phyloP scores from a whole-genome alignment of 495 filamentous ascomycete species.

The Ramalina intermedia region DNA sequence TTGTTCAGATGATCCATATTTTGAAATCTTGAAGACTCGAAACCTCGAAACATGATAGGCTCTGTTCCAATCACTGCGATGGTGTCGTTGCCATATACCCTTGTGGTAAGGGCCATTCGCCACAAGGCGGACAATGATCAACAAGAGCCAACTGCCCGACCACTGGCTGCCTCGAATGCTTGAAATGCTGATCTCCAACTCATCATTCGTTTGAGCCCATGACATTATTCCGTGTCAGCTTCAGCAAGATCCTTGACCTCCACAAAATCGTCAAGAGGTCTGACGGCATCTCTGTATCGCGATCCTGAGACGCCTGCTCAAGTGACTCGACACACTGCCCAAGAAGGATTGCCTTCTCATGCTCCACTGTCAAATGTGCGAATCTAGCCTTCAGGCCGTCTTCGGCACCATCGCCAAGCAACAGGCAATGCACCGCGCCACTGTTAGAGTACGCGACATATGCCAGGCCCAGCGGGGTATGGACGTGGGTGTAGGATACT shows the following conservation, averaged over 20 bases:
- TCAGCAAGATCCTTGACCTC: slow-evolving; percentile 9
- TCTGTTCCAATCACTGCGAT: too few species aligned
- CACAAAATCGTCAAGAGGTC: slow-evolving; percentile 4
- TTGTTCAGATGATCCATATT: too few species aligned
- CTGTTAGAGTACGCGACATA: slow-evolving; percentile 1
- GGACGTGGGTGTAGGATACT: background rate
- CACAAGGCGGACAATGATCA: too few species aligned
- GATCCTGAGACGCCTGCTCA: slow-evolving; percentile 2
- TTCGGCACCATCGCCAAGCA: slow-evolving; percentile 4
- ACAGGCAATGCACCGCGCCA: background rate
- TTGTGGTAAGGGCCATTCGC: too few species aligned
- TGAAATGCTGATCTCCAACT: background rate
- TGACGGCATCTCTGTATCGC: slow-evolving; percentile 3
- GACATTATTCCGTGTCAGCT: background rate
- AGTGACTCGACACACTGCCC: background rate
- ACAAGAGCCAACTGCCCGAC: too few species aligned
- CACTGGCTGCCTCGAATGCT: too few species aligned
- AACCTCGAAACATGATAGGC: too few species aligned
- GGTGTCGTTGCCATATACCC: too few species aligned
- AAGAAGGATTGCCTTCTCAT: background rate
- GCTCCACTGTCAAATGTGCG: background rate
- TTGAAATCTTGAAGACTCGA: too few species aligned
- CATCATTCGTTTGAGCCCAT: background rate
- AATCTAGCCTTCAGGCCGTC: background rate
- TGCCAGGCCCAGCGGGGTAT: background rate